A percentile compares a stretch with the other conserved stretches of the same genome.
Conservation (phyloP, 352 stramenopile genomes). For the Porosira glacialis region DNA sequence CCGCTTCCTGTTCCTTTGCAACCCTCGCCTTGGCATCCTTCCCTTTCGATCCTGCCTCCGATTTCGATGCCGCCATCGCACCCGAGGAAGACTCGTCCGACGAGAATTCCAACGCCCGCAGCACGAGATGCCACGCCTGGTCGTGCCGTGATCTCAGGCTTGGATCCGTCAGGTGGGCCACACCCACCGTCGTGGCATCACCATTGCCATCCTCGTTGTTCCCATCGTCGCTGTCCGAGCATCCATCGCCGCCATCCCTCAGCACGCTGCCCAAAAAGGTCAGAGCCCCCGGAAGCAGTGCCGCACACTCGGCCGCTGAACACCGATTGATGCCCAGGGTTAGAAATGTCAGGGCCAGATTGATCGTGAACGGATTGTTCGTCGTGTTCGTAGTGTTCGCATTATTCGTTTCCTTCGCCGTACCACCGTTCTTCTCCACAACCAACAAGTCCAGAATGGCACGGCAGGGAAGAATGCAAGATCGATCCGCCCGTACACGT, state of each 20-base stretch:
- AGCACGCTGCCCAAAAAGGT: conserved; percentile 45
- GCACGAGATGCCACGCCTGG: conserved; percentile 45
- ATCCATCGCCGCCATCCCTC: conserved; percentile 13
- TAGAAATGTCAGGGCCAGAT: conserved; percentile 72
- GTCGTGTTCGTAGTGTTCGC: too few species aligned
- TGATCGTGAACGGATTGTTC: conserved; percentile 69
- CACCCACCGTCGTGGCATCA: conserved; percentile 1
- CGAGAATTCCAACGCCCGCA: conserved; percentile 43
- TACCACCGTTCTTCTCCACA: too few species aligned
- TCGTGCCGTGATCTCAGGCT: conserved; percentile 37
- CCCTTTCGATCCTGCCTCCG: too few species aligned
- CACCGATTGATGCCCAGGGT: conserved; percentile 68
- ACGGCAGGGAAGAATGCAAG: conserved; percentile 53
- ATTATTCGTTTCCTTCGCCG: too few species aligned
- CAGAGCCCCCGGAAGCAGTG: conserved; percentile 38
- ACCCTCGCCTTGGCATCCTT: too few species aligned
- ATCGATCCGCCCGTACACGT: conserved; percentile 60
- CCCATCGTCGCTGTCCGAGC: not conserved
- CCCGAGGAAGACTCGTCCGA: conserved; percentile 30
- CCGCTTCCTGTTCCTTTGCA: not conserved
- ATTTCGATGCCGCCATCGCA: too few species aligned
- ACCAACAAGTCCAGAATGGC: conserved; percentile 61
- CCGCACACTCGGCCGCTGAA: conserved; percentile 21
- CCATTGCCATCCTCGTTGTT: not conserved
- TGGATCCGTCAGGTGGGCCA: conserved; percentile 27